These are phyloP conservation scores for Gossypium herbaceum DNA, from an alignment of 345 rosid genomes.

Conservation along the genomic window DNA sequence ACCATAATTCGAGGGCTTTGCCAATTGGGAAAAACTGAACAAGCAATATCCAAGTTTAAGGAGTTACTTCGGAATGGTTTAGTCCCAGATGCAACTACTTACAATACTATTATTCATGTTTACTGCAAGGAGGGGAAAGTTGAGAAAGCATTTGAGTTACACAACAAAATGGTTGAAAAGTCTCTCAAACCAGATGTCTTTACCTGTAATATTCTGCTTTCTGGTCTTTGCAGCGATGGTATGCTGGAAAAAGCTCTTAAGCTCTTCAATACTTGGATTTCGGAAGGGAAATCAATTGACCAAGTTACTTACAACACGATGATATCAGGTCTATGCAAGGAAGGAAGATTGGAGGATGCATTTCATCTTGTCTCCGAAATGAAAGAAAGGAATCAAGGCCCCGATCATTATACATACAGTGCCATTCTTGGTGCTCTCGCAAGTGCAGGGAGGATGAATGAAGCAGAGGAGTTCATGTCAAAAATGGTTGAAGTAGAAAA, in stretches of 20 bases:
- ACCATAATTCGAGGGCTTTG: slow-evolving; percentile 63
- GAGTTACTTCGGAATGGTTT: slow-evolving; percentile 63
- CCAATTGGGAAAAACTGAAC: slow-evolving; percentile 56
- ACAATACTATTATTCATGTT: slow-evolving; percentile 66
- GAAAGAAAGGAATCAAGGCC: slow-evolving; percentile 54
- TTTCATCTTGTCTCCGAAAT: slow-evolving; percentile 61
- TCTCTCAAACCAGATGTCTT: slow-evolving; percentile 59
- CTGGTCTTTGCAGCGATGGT: slow-evolving; percentile 67
- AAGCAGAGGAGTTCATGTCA: slow-evolving; percentile 54
- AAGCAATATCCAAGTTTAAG: slow-evolving; percentile 60
- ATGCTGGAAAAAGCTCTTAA: slow-evolving; percentile 78
- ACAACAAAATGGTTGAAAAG: slow-evolving; percentile 63
- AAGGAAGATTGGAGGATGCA: slow-evolving; percentile 66
- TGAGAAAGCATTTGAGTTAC: slow-evolving; percentile 81
- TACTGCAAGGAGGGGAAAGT: slow-evolving; percentile 60
- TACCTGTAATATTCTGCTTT: slow-evolving; percentile 73
- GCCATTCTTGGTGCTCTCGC: slow-evolving; percentile 47
- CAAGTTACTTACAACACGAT: slow-evolving; percentile 72
- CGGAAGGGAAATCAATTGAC: slow-evolving; percentile 53
- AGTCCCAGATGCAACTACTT: slow-evolving; percentile 60
- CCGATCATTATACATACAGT: slow-evolving; percentile 64
- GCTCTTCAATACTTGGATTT: slow-evolving; percentile 63
- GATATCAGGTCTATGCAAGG: slow-evolving; percentile 64
- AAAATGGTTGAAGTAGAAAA: slow-evolving; percentile 46
- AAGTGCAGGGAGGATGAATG: slow-evolving; percentile 48